Conservation (phyloP, 305 asterid genomes). For the Fraxinus baroniana region DNA sequence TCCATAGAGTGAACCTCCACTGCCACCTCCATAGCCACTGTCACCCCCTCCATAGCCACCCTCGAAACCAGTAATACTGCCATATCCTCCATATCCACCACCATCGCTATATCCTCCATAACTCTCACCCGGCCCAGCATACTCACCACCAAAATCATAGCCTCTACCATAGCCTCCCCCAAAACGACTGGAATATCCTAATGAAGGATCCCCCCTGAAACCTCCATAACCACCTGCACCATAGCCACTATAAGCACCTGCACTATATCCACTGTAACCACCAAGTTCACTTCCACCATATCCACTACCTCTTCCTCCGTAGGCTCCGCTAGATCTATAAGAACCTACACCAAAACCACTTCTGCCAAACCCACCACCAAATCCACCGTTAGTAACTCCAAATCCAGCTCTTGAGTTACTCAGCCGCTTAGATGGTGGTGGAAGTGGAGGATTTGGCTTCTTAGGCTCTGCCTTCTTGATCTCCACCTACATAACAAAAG, state of each 20-base stretch:
- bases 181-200: constrained; percentile 42
- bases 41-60: constrained; percentile 26
- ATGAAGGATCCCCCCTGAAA: constrained; percentile 40
- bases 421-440: constrained; percentile 41
- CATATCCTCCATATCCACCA: neutral
- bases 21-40: constrained; percentile 6
- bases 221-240: constrained; percentile 49
- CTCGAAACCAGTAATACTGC: neutral
- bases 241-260: constrained; percentile 40
- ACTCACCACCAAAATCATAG: constrained; percentile 43
- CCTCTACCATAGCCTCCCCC: constrained; percentile 52
- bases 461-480: constrained; percentile 61
- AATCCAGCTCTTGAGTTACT: constrained; percentile 31
- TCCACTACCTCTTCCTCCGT: constrained; percentile 33
- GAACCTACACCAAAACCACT: constrained; percentile 16
- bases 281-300: constrained; percentile 43
- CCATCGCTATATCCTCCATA: constrained; percentile 42
- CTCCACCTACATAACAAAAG: constrained; percentile 38
- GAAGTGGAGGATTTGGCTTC: constrained; percentile 43
- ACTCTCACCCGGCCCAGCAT: constrained; percentile 39
- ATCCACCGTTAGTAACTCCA: constrained; percentile 45
- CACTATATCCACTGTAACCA: constrained; percentile 42
- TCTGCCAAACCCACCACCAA: constrained; percentile 22
- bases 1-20: constrained; percentile 29
- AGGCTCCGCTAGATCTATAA: constrained; percentile 24